Evolutionary conservation across 2,329 filamentous ascomycete species (phyloP), one percentile per base, ranked within the genome.

Genomic region (Aspergillus pseudonomiae): DNA sequence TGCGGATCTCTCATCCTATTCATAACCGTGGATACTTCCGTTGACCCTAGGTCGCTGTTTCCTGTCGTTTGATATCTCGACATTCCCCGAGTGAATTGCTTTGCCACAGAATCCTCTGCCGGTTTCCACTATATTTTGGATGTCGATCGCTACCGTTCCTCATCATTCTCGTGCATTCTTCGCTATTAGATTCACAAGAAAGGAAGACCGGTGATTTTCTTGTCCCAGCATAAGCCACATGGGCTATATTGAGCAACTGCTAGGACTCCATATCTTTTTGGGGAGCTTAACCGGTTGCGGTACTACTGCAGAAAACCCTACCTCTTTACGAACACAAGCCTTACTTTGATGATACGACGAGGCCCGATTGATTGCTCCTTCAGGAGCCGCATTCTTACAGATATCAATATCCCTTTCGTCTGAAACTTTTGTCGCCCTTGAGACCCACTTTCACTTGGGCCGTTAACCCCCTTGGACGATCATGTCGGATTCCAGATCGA

Each of bases 401-500:
- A 70, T 62, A 65, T 65, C 57, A 55, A 45, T 65, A 66, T 63
- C 67, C 63, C 65, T 67, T 62, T 57, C 48, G 45, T 57, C 54
- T 36, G 6, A 46, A 41, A 26, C 36, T 63, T 34, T 63, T 46
- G 54, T 48, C 34, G n/a, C 55, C 61, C 56, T 57, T 61, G 64
- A 48, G 65, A 61, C 65, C 65, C 61, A 64, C 60, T 53, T 45
- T 53, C 32, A 43, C 36, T 28, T 46, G 59, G 55, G 46, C 50
- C 36, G 55, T 28, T 60, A 54, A 65, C 36, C 61, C 55, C 63
- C 56, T 63, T 63, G 56, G 52, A 63, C 62, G 63, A 74, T 62
- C 64, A 79, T 79, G 77, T 71, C 75, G 54, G 68, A 77, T 55
- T 59, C 70, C 54, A 68, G 62, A 61, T 62, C 57, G 36, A 67